A percentile compares a stretch with the other conserved stretches of the same genome.
Conservation (phyloP, 83 land plant genomes). For the Picea mariana region DNA sequence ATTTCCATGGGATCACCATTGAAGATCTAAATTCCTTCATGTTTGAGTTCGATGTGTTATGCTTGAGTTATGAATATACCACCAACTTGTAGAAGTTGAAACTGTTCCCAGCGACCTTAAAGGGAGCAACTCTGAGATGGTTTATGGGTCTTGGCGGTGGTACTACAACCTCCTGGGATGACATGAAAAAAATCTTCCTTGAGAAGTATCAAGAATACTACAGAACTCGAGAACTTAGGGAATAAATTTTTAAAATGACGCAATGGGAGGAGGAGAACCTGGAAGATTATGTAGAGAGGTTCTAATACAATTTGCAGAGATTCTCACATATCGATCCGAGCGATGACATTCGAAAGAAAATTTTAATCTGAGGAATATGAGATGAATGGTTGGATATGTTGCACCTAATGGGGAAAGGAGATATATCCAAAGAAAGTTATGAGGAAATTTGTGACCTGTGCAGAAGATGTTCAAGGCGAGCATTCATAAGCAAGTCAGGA, state of each 20-base stretch:
- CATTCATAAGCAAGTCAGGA: too few species aligned
- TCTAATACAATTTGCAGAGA: not conserved
- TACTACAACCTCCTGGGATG: not conserved
- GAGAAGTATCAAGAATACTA: not conserved
- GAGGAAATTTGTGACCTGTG: too few species aligned
- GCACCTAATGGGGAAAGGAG: too few species aligned
- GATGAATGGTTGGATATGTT: too few species aligned
- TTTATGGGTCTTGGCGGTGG: not conserved
- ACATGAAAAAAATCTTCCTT: not conserved
- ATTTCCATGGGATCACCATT: not conserved
- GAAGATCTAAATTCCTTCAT: not conserved
- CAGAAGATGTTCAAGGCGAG: too few species aligned
- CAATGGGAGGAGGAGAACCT: not conserved
- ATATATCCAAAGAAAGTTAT: too few species aligned
- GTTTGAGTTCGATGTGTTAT: not conserved
- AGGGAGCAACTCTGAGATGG: not conserved
- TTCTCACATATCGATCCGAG: too few species aligned
- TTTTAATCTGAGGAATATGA: too few species aligned
- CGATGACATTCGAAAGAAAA: too few species aligned
- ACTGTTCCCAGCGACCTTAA: not conserved
- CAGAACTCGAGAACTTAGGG: not conserved
- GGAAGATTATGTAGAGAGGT: not conserved
- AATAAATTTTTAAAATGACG: not conserved
- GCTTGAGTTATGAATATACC: not conserved
- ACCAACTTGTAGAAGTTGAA: not conserved